phyloP scores from a whole-genome alignment of 1,139 yeast genomes.

The Geotrichum klebahnii region DNA sequence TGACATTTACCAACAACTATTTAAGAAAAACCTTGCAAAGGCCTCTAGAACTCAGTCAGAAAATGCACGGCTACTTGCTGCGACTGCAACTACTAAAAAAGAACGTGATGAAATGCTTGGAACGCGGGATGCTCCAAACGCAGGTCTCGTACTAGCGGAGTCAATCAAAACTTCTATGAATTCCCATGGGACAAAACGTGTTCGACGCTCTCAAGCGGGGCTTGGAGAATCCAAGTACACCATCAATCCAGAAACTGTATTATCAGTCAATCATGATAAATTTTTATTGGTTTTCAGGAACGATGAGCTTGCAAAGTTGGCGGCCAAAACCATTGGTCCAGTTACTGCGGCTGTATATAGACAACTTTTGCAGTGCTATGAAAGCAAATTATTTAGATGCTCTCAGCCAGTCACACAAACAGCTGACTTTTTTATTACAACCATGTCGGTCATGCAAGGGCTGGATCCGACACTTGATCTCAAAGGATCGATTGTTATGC shows the following conservation, averaged over 20 bases:
- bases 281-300: conserved; percentile 66
- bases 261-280: conserved; percentile 62
- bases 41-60: conserved; percentile 31
- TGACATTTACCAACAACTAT: conserved; percentile 35
- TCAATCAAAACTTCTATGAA: conserved; percentile 27
- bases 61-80: conserved; percentile 32
- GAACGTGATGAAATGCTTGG: conserved; percentile 40
- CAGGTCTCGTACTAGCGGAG: conserved; percentile 28
- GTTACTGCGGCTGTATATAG: conserved; percentile 63
- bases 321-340: conserved; percentile 65
- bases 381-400: conserved; percentile 39
- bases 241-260: conserved; percentile 42
- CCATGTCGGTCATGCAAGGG: conserved; percentile 34
- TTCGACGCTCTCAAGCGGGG: conserved; percentile 9
- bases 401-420: conserved; percentile 30
- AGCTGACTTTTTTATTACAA: conserved; percentile 35
- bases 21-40: conserved; percentile 25
- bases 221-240: conserved; percentile 20
- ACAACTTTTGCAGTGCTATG: conserved; percentile 55
- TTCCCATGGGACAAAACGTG: conserved; percentile 28
- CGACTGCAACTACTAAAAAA: conserved; percentile 55
- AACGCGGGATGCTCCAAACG: conserved; percentile 28
- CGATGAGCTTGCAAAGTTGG: conserved; percentile 57
- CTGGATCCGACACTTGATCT: conserved; percentile 35
- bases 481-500: conserved; percentile 26